Percentiles rank a stretch among this genome's conserved stretches.
These are phyloP conservation scores for Melaleuca quinquenervia DNA, from an alignment of 345 rosid species.

Conservation along the genomic window DNA sequence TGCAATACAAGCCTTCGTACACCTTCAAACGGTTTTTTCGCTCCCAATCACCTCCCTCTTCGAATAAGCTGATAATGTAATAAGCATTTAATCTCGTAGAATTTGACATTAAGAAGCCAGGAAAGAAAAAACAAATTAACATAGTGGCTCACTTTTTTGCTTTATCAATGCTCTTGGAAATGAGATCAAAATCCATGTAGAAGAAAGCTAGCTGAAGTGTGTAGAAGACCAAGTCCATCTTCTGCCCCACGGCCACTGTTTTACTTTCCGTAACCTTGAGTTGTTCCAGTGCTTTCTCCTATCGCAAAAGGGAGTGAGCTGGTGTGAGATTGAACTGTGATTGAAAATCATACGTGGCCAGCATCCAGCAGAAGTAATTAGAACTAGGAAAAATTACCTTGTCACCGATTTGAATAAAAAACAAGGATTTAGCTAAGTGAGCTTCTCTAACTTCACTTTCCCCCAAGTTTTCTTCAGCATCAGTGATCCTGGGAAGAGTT, in stretches of 20 bases:
- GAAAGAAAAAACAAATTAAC: neutral
- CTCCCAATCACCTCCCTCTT: conserved; percentile 99
- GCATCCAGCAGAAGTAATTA: neutral
- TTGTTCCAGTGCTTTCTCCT: conserved; percentile 96
- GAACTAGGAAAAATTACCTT: conserved; percentile 35
- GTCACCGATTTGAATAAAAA: conserved; percentile 74
- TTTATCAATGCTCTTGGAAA: conserved; percentile 92
- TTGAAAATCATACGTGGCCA: neutral
- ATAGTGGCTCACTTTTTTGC: conserved; percentile 62
- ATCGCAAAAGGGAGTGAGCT: neutral
- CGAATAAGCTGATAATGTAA: conserved; percentile 59
- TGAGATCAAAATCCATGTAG: conserved; percentile 93
- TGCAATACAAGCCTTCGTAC: conserved; percentile 88
- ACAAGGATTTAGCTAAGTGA: conserved; percentile 89
- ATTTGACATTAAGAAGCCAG: neutral
- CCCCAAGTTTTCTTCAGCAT: conserved; percentile 96
- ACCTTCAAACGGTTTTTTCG: conserved; percentile 96
- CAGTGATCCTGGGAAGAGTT: conserved; percentile 60
- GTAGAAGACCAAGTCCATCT: conserved; percentile 90
- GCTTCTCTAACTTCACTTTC: conserved; percentile 99
- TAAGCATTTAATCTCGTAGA: neutral
- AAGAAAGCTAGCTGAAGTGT: conserved; percentile 81
- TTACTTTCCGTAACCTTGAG: conserved; percentile 88
- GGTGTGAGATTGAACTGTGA: neutral
- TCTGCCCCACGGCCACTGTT: conserved; percentile 98